Percentiles rank a stretch among this genome's conserved stretches.
phyloP scores from a whole-genome alignment of 257 asterid species.

The Petrea volubilis region DNA sequence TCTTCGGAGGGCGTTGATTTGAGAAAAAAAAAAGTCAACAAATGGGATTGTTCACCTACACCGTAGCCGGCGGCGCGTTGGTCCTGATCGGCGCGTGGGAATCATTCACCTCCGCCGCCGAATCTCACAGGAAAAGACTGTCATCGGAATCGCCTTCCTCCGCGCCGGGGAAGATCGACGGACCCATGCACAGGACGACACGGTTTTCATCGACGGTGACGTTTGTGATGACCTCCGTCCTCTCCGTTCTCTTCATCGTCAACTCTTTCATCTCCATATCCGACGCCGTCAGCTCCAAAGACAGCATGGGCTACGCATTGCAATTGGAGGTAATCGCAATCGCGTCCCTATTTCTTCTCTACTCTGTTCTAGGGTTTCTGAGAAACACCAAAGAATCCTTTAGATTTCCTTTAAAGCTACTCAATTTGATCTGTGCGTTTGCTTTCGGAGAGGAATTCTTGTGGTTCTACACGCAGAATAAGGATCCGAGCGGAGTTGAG shows the following conservation, averaged over 20 bases:
- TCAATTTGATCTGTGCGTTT: constrained; percentile 56
- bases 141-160: constrained; percentile 30
- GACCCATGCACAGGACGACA: constrained; percentile 14
- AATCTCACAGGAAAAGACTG: constrained; percentile 23
- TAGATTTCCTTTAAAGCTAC: constrained; percentile 47
- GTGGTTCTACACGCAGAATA: constrained; percentile 65
- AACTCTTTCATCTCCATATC: constrained; percentile 66
- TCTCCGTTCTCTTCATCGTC: constrained; percentile 53
- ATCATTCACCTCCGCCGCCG: constrained; percentile 44
- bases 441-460: constrained; percentile 85
- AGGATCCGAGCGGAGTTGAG: constrained; percentile 87
- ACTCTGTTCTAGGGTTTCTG: constrained; percentile 63
- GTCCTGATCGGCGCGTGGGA: constrained; percentile 80
- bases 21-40: constrained; percentile 17
- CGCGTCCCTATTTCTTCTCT: constrained; percentile 56
- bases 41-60: constrained; percentile 79
- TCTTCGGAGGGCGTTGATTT: background rate
- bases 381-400: constrained; percentile 33
- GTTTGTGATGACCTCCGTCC: constrained; percentile 48
- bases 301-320: constrained; percentile 59
- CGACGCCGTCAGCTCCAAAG: constrained; percentile 64
- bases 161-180: constrained; percentile 19
- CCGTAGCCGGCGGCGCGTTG: constrained; percentile 71
- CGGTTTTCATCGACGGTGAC: constrained; percentile 53
- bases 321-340: constrained; percentile 73